A percentile compares a stretch with the other conserved stretches of the same genome.
Conservation (phyloP, 768 basidiomycete genomes). For the Rhodosporidiobolus odoratus region DNA sequence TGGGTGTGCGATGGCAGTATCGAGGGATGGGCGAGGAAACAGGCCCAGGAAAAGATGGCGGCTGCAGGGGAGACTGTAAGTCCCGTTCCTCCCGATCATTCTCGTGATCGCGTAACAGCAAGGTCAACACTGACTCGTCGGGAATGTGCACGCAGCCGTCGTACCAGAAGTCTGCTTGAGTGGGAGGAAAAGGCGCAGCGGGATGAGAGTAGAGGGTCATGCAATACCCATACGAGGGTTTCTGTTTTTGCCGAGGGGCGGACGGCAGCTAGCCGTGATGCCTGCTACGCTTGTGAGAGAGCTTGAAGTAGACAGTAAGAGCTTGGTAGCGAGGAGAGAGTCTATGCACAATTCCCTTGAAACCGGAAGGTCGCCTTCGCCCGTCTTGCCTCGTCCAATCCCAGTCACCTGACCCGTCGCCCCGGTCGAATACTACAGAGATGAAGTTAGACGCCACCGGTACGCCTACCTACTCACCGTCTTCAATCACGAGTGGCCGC, state of each 20-base stretch:
- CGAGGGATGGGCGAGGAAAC: conserved; percentile 34
- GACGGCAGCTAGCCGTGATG: too few species aligned
- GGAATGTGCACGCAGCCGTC: conserved; percentile 10
- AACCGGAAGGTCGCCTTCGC: not conserved
- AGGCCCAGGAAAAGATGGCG: conserved; percentile 28
- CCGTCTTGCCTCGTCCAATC: not conserved
- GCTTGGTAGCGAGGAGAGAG: too few species aligned
- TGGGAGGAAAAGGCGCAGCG: not conserved
- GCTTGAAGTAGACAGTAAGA: too few species aligned
- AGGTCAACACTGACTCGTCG: not conserved
- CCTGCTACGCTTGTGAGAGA: too few species aligned
- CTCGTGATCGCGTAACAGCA: not conserved
- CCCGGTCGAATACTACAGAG: not conserved
- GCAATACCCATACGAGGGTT: not conserved
- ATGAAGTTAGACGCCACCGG: conserved; percentile 42
- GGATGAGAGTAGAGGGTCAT: not conserved
- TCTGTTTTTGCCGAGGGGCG: too few species aligned
- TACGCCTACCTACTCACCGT: not conserved
- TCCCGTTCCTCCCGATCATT: not conserved
- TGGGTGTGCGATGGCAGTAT: conserved; percentile 15
- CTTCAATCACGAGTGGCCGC: not conserved
- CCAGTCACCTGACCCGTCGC: not conserved
- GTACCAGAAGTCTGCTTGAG: conserved; percentile 26
- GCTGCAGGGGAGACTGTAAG: conserved; percentile 25
- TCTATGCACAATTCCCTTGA: too few species aligned